A percentile compares a stretch with the other conserved stretches of the same genome.
These are phyloP conservation scores for Blastomyces parvus DNA, from an alignment of 2,329 filamentous ascomycete genomes.

Conservation along the genomic window DNA sequence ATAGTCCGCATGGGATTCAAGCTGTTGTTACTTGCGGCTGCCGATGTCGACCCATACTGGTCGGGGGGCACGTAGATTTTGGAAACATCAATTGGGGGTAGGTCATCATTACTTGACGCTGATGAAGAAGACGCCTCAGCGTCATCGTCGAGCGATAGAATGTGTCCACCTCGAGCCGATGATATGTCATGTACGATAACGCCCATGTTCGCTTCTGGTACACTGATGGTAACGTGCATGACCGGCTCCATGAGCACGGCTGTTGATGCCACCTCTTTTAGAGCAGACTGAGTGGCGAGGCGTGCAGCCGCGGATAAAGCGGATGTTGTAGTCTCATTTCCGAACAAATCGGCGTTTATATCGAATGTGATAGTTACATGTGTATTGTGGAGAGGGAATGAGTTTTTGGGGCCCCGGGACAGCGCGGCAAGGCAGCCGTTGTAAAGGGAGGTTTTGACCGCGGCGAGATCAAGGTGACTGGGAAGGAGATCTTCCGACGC, in stretches of 20 bases:
- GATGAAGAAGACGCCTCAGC: conserved; percentile 24
- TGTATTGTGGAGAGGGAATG: conserved; percentile 69
- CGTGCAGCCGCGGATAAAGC: conserved; percentile 58
- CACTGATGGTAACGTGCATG: conserved; percentile 79
- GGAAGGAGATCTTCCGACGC: conserved; percentile 25
- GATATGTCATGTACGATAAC: conserved; percentile 74
- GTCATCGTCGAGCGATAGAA: conserved; percentile 59
- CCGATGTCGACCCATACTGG: conserved; percentile 53
- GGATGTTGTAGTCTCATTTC: conserved; percentile 56
- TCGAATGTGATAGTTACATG: conserved; percentile 62
- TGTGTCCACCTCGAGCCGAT: conserved; percentile 61
- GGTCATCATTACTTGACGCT: conserved; percentile 23
- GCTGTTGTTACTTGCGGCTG: conserved; percentile 9
- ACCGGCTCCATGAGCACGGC: conserved; percentile 81
- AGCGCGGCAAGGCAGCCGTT: conserved; percentile 78
- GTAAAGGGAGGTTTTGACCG: conserved; percentile 49
- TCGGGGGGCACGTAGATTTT: conserved; percentile 83
- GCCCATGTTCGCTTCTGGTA: conserved; percentile 72
- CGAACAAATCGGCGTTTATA: conserved; percentile 54
- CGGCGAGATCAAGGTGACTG: conserved; percentile 42
- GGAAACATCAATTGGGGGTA: conserved; percentile 52
- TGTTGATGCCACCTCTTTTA: conserved; percentile 48
- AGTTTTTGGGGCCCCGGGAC: conserved; percentile 70
- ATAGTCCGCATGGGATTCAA: conserved; percentile 52
- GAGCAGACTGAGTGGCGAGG: conserved; percentile 58